Base-by-base conservation (phyloP, 2,329 filamentous ascomycete species). In the Diplodia sapinea region DNA sequence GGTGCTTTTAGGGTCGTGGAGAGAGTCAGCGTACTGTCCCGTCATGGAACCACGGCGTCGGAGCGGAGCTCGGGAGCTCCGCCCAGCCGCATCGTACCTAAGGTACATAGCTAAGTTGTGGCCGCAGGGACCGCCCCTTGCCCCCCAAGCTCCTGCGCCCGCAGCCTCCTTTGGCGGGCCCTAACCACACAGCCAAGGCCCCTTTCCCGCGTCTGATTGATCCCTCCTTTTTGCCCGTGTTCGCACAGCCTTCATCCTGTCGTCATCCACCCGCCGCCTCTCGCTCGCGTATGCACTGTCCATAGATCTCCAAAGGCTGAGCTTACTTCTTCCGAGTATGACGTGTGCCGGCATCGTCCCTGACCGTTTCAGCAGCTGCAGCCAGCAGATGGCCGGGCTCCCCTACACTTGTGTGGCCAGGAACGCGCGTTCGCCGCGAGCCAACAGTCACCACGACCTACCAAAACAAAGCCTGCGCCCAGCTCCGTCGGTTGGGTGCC, bases 341-440 rank as follows among this genome's bases (percentile, higher is more conserved):
- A 63, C 59, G 59, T 63, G 59, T 63, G 59, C 47, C 59, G 59
- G 43, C 59, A 63, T 63, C 59, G 51, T 63, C 59, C 59, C 59
- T 63, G 59, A 20, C 47, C 59, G 59, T 63, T 51, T 63, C 59
- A 36, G 31, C 43, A 43, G n/a, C 43, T 43, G 57, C 57, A 26
- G 33, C 57, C 5, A 26, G 11, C 26, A 13, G 23, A 11, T 29
- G 59, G 31, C 59, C 59, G 50, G 26, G 26, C 26, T 26, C 3
- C 26, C 26, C 26, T 26, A 26, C 26, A 26, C 26, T 26, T 26
- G 26, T 26, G 26, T 26, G 26, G 26, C 26, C 26, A 26, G 59
- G 59, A 63, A 63, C 59, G 59, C 59, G 59, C 57, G 57, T 50
- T 62, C 57, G 43, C 29, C 57, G 49, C 43, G 40, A 33, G 57